Evolutionary conservation across 176 grass and related monocot species (phyloP).

Genomic region (Triticum aestivum): IWGSC_CS_RefSeq_v2.1 NC_057804.1:480732991-480733490

Average conservation of each 20-base stretch:
- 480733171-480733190: not conserved
- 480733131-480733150: not conserved
- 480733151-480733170: not conserved
- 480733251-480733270: not conserved
- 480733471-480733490: constrained; percentile 1
- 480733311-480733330: not conserved
- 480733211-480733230: constrained; percentile 2
- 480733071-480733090: not conserved
- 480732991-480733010: not conserved
- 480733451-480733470: not conserved
- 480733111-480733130: not conserved
- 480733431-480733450: not conserved
- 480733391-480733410: constrained; percentile 5
- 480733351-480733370: not conserved
- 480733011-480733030: constrained; percentile 23
- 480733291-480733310: not conserved
- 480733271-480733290: not conserved
- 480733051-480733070: not conserved
- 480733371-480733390: not conserved
- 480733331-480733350: not conserved
- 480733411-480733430: constrained; percentile 8
- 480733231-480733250: not conserved
- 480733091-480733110: not conserved
- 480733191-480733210: not conserved
- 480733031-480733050: constrained; percentile 14